Base-by-base conservation (phyloP, 2,329 filamentous ascomycete genomes). In the Penicillium sumatraense region DNA sequence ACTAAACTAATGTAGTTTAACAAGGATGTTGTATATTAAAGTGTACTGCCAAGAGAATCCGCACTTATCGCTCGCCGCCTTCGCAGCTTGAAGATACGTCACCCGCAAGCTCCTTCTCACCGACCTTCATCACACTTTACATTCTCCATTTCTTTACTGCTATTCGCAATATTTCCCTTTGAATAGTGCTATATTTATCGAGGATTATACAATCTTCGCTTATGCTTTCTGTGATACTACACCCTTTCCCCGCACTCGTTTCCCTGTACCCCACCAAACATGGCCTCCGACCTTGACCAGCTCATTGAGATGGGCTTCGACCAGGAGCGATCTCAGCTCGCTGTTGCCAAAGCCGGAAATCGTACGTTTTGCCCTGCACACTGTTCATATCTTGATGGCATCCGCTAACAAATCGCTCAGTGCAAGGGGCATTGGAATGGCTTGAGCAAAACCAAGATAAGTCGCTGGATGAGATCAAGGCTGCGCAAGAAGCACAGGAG, bases 391-490 rank as follows among this genome's bases (percentile, higher is more conserved):
- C 38, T 23, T 26, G n/a, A 7, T 31, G 18, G 23, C 18, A 13
- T 21, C 24, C 36, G 61, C 59, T 68, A 52, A 65, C 47, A 48
- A n/a, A 6, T 26, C 26, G 16, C 21, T 55, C 51, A 93, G 90
- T 97, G 44, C 89, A 95, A 72, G 89, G 88, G 63, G 95, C 95
- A 49, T 84, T 99, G 54, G 90, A 96, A 78, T 99, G 95, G 95
- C 84, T 99, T 1, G 93, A 96, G 72, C 85, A 89, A 66, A 96
- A 96, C 71, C 88, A 96, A 72, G 91, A 96, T 73, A 96, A 90
- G 66, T 82, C 90, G 1, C 72, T 96, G 38, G 92, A 97, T 33
- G 88, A 96, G 54, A 87, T 98, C 58, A 83, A 90, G 60, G 78
- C 78, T 3, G 73, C 74, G 5, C 81, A 80, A 24, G 77, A 80